These are phyloP conservation scores for Cercophora sp. DNA, from an alignment of 495 filamentous ascomycete species.

Conservation along the genomic window DNA sequence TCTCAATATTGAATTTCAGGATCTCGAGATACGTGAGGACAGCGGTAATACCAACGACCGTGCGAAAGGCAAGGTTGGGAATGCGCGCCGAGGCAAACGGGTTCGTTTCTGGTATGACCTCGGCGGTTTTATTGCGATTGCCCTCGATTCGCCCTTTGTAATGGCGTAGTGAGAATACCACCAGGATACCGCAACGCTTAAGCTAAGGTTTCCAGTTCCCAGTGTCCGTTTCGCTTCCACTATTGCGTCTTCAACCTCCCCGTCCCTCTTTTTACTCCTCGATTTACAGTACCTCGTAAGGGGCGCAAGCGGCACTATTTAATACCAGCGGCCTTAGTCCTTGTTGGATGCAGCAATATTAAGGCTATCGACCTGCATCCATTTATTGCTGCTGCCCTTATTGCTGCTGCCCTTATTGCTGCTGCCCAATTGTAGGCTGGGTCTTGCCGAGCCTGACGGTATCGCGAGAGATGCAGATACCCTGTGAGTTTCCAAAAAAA, in stretches of 20 bases:
- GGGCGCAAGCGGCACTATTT: neutral
- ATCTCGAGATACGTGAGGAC: slow-evolving; percentile 1
- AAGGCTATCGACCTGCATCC: neutral
- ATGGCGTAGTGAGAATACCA: neutral
- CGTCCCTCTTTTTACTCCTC: neutral
- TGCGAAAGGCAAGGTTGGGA: too few relatives aligned
- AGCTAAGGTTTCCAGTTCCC: neutral
- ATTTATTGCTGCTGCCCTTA: slow-evolving; percentile 1
- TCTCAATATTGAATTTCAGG: slow-evolving; percentile 8
- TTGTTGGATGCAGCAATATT: neutral
- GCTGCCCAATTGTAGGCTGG: slow-evolving; percentile 1
- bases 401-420: too few relatives aligned
- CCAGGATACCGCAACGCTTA: neutral
- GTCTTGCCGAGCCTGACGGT: slow-evolving; percentile 1
- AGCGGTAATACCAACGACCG: neutral
- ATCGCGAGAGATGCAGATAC: slow-evolving; percentile 1
- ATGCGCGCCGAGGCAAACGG: neutral
- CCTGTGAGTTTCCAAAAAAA: slow-evolving; percentile 4
- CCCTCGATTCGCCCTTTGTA: neutral
- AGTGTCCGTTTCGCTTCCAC: neutral
- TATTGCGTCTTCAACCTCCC: neutral
- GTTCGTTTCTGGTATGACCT: neutral
- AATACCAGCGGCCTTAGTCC: neutral
- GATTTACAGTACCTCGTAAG: neutral
- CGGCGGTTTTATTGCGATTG: neutral